These are phyloP conservation scores for Dipteronia sinensis DNA, from an alignment of 345 rosid species.

Conservation along the genomic window DNA sequence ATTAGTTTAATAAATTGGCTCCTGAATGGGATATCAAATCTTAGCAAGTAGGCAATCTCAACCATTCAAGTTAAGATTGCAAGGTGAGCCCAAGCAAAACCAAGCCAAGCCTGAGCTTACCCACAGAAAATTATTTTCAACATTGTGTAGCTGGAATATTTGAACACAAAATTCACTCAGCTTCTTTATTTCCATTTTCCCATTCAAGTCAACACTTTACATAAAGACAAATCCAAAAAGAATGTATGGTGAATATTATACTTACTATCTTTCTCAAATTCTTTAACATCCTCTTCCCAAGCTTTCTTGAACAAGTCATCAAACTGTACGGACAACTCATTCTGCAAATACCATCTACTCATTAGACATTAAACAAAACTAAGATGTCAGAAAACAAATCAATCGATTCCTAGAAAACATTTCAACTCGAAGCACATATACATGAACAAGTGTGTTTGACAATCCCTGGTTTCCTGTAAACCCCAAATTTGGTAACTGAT, in stretches of 20 bases:
- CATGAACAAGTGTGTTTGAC: constrained; percentile 1
- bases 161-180: constrained; percentile 8
- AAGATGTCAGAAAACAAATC: neutral
- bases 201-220: constrained; percentile 2
- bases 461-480: constrained; percentile 3
- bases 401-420: neutral
- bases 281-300: constrained; percentile 79
- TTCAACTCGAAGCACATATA: neutral
- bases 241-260: constrained; percentile 17
- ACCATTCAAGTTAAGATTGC: neutral
- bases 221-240: constrained; percentile 10
- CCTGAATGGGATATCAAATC: neutral
- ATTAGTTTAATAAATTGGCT: constrained; percentile 17
- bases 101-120: neutral
- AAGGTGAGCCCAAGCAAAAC: neutral
- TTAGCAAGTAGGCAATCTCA: constrained; percentile 13
- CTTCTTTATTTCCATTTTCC: constrained; percentile 10
- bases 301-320: constrained; percentile 86
- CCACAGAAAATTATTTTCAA: neutral
- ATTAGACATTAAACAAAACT: neutral
- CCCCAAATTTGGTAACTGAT: constrained; percentile 1
- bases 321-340: constrained; percentile 79
- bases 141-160: neutral
- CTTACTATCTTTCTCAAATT: constrained; percentile 63
- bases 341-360: constrained; percentile 47